These are phyloP conservation scores for Boletus sensibilis DNA, from an alignment of 768 basidiomycete species.

Conservation along the genomic window DNA sequence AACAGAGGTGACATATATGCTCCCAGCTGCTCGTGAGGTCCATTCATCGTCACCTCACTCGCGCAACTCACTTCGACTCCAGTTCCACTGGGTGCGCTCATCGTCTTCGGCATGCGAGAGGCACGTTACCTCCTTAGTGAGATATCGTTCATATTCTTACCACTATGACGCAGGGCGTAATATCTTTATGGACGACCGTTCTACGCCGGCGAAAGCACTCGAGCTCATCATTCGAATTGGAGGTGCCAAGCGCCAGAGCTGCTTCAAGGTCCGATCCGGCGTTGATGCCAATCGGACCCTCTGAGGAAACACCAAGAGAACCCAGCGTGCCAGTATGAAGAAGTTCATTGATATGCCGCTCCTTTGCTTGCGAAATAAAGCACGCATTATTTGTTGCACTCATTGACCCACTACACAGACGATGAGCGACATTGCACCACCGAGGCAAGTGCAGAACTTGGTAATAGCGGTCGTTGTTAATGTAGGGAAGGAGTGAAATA, in stretches of 20 bases:
- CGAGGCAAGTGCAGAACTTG: neutral
- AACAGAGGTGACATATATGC: constrained; percentile 42
- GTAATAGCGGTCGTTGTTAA: constrained; percentile 6
- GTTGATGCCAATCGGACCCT: neutral
- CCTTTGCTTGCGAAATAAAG: neutral
- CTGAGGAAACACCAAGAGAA: constrained; percentile 6
- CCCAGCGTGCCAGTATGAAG: constrained; percentile 12
- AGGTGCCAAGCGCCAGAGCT: constrained; percentile 26
- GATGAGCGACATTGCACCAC: neutral
- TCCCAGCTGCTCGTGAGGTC: constrained; percentile 49
- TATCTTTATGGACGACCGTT: constrained; percentile 33
- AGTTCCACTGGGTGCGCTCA: constrained; percentile 51
- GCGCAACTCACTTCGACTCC: constrained; percentile 4
- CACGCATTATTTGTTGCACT: constrained; percentile 4
- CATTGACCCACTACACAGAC: neutral
- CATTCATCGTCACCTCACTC: neutral
- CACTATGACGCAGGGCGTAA: constrained; percentile 34
- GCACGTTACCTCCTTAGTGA: constrained; percentile 25
- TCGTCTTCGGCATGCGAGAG: constrained; percentile 51
- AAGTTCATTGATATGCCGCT: neutral
- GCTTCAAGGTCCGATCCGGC: constrained; percentile 16
- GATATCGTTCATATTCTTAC: neutral
- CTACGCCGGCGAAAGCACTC: constrained; percentile 10
- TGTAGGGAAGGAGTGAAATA: constrained; percentile 18
- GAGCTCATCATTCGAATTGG: constrained; percentile 9